These are phyloP conservation scores for Lunasporangiospora selenospora DNA, from an alignment of 192 early-diverging fungal species.

Conservation along the genomic window DNA sequence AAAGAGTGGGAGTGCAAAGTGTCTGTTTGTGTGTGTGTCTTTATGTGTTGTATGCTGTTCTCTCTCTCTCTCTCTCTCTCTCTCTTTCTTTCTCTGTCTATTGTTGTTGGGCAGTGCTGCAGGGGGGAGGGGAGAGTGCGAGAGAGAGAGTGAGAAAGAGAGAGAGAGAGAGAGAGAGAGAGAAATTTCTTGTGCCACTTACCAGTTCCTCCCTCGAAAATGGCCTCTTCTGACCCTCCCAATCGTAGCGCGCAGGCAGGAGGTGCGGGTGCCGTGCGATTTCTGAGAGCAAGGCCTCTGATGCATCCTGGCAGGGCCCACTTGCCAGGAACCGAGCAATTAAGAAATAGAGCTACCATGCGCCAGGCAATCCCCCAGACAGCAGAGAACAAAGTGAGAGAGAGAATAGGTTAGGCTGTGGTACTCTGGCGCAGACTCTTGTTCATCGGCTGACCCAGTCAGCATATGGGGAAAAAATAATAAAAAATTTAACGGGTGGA, in stretches of 20 bases:
- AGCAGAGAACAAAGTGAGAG: not conserved
- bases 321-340: slow-evolving; percentile 72
- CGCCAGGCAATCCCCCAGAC: not conserved
- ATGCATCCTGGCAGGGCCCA: slow-evolving; percentile 62
- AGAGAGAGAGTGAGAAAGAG: too few species aligned
- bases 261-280: slow-evolving; percentile 55
- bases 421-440: too few species aligned
- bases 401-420: too few species aligned
- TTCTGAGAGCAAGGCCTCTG: slow-evolving; percentile 55
- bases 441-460: too few species aligned
- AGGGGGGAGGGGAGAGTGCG: too few species aligned
- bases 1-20: slow-evolving; percentile 17
- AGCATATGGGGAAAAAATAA: not conserved
- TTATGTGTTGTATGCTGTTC: too few species aligned
- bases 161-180: slow-evolving; percentile 7
- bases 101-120: too few species aligned
- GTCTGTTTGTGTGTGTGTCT: slow-evolving; percentile 12
- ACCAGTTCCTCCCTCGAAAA: slow-evolving; percentile 66
- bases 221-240: slow-evolving; percentile 65
- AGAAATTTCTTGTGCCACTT: slow-evolving; percentile 38
- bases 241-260: slow-evolving; percentile 73
- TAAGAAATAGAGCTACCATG: slow-evolving; percentile 70
- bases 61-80: too few species aligned
- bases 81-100: too few species aligned
- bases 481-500: not conserved